Conservation (phyloP, 2,329 filamentous ascomycete species). For the Ciborinia camelliae region DNA sequence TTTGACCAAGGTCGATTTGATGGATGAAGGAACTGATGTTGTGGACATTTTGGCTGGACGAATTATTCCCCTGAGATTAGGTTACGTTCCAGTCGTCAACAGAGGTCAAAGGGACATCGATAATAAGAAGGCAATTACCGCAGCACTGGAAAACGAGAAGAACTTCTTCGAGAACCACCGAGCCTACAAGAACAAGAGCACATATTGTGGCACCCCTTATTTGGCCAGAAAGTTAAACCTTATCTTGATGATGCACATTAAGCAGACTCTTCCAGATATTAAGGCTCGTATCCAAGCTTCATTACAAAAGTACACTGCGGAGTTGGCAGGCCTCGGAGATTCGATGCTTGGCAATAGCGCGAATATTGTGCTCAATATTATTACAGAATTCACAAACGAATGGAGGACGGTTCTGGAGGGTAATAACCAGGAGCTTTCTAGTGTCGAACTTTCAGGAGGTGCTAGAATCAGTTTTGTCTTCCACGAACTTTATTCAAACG, state of each 20-base stretch:
- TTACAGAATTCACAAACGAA: conserved; percentile 97
- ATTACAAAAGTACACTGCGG: conserved; percentile 82
- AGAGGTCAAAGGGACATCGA: conserved; percentile 97
- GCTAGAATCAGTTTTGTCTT: conserved; percentile 99
- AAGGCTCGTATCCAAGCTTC: conserved; percentile 95
- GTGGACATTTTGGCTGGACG: conserved; percentile 97
- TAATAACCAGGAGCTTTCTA: conserved; percentile 94
- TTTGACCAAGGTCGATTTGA: conserved; percentile 96
- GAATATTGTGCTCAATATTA: conserved; percentile 97
- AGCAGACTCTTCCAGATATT: conserved; percentile 97
- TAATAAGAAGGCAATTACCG: conserved; percentile 91
- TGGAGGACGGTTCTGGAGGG: conserved; percentile 95
- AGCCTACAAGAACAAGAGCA: conserved; percentile 96
- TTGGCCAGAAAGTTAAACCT: conserved; percentile 94
- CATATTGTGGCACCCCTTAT: conserved; percentile 97
- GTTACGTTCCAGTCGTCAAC: conserved; percentile 97
- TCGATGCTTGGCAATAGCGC: conserved; percentile 94
- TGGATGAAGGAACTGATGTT: conserved; percentile 98
- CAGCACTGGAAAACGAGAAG: conserved; percentile 89
- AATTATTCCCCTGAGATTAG: conserved; percentile 90
- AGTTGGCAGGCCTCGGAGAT: conserved; percentile 80
- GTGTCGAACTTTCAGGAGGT: conserved; percentile 89
- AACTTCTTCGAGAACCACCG: conserved; percentile 98
- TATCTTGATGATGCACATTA: conserved; percentile 99
- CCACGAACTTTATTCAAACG: conserved; percentile 96